Base-by-base conservation (phyloP, 2,329 filamentous ascomycete species). In the Alternaria consortialis region DNA sequence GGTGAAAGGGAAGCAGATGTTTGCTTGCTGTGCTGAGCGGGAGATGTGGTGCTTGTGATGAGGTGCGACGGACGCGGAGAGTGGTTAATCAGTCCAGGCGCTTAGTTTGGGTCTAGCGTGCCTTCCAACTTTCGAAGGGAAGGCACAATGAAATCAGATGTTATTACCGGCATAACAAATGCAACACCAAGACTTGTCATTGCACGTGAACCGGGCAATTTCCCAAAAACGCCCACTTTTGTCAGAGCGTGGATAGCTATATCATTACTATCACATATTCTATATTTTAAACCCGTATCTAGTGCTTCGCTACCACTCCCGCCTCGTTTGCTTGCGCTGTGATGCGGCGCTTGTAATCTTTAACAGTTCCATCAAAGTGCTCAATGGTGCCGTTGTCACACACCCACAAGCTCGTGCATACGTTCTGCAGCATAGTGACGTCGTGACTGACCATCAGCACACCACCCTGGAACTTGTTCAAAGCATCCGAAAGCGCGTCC, bases 371-470 rank as follows among this genome's bases (percentile, higher is more conserved):
- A 63, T 91, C 89, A 82, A 99, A 99, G 83, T 97, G 94, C 86
- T 97, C 93, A 20, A 99, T 94, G 1, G 90, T 95, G 9, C 95
- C 95, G 60, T 90, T 85, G 78, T 99, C 95, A 76, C 95, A 99
- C 65, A 99, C 94, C 95, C 95, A 99, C 74, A 99, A 82, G 77
- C 90, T 95, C 52, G 85, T 95, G 81, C 95, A 99, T 37, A 99
- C 95, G 54, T 91, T 97, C 84, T 97, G 93, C 79, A 99, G 80
- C 93, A 99, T 97, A 1, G 95, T 98, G 55, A 99, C 95, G 77
- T 99, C 95, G 90, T 99, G 95, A 75, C 92, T 97, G 58, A 99
- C 95, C 93, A 99, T 98, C 73, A 99, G 84, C 57, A 99, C 94
- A 78, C 95, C 95, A 63, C 95, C 95, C 81, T 97, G 87, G 82